Conservation (phyloP, 352 stramenopile genomes). For the Phytophthora sp. region DNA sequence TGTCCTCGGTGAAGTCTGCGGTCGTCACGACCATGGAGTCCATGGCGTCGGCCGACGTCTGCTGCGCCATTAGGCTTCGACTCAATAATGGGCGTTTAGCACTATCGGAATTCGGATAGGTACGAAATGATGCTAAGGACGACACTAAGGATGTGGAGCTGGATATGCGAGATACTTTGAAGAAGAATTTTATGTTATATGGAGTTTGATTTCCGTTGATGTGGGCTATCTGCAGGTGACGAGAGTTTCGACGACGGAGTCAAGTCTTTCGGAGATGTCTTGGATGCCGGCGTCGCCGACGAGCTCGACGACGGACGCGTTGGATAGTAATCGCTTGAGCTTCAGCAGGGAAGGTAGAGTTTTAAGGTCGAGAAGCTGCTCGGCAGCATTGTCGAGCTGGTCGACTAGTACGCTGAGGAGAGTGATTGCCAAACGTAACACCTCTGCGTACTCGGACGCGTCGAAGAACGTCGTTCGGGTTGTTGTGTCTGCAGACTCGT, state of each 20-base stretch:
- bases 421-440: conserved; percentile 61
- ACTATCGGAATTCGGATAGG: conserved; percentile 13
- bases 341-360: conserved; percentile 34
- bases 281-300: conserved; percentile 21
- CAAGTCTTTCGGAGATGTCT: conserved; percentile 43
- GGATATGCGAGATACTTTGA: no score
- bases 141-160: not conserved
- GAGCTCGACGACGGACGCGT: conserved; percentile 2
- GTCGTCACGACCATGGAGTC: conserved; percentile 57
- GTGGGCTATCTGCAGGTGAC: conserved; percentile 24
- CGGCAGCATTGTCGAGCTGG: conserved; percentile 39
- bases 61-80: conserved; percentile 27
- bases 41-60: conserved; percentile 1
- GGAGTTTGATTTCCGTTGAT: not conserved
- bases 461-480: conserved; percentile 17
- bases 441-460: conserved; percentile 53
- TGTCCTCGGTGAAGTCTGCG: conserved; percentile 57
- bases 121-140: no score
- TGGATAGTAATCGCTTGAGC: conserved; percentile 42
- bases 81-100: not conserved
- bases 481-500: not conserved
- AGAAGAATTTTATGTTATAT: not conserved
- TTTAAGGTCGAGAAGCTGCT: conserved; percentile 51
- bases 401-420: conserved; percentile 56
- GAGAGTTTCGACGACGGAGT: conserved; percentile 40